These are phyloP conservation scores for Backusella circina DNA, from an alignment of 192 early-diverging fungal genomes.

Conservation along the genomic window DNA sequence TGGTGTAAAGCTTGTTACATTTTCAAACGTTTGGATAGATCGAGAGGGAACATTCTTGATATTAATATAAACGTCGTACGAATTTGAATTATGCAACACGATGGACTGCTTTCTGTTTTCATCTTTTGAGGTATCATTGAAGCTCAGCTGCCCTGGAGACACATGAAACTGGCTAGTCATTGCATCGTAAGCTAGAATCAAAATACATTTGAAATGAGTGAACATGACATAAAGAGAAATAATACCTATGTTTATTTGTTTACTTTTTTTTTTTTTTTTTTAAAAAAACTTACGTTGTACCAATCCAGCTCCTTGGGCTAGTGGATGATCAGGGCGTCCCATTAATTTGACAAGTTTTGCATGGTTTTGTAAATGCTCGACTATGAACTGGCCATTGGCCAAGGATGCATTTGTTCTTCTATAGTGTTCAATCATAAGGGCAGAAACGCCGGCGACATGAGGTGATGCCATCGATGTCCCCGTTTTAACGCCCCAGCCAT, in stretches of 20 bases:
- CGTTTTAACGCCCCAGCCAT: slow-evolving; percentile 39
- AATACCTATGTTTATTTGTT: too few relatives aligned
- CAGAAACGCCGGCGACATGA: slow-evolving; percentile 49
- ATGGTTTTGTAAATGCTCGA: background rate
- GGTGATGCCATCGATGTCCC: slow-evolving; percentile 68
- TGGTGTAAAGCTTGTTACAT: background rate
- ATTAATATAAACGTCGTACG: slow-evolving; percentile 30
- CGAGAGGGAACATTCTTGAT: slow-evolving; percentile 35
- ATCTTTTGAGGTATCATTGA: slow-evolving; percentile 44
- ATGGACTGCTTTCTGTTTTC: slow-evolving; percentile 31
- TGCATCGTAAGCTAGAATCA: slow-evolving; percentile 34
- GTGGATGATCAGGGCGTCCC: slow-evolving; percentile 18
- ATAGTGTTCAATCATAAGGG: slow-evolving; percentile 37
- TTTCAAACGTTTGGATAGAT: slow-evolving; percentile 38
- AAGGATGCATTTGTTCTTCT: slow-evolving; percentile 15
- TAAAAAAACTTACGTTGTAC: slow-evolving; percentile 32
- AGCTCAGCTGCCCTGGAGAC: slow-evolving; percentile 44
- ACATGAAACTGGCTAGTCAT: slow-evolving; percentile 35
- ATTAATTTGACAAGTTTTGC: background rate
- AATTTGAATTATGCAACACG: slow-evolving; percentile 41
- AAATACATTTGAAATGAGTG: background rate
- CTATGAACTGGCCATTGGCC: slow-evolving; percentile 3
- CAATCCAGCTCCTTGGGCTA: slow-evolving; percentile 53
- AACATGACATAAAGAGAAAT: background rate
- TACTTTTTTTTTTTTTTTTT: too few relatives aligned